Evolutionary conservation across 75 land plant genomes (phyloP), one percentile per base, ranked within the genome.

Genomic region (Chamaecyparis obtusa): DNA sequence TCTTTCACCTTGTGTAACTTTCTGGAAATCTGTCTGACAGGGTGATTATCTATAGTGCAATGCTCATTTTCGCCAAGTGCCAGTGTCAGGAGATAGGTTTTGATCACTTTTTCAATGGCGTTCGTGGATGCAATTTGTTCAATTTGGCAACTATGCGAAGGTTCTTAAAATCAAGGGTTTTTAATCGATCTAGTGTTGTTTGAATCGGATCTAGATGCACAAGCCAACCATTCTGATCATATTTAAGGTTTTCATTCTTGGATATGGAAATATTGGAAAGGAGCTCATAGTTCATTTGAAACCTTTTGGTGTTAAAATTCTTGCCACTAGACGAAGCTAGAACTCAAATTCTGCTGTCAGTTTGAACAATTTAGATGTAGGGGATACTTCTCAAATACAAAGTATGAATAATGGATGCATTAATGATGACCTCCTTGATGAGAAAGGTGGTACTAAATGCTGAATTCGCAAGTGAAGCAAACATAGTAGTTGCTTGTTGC

Each of bases 161-260:
- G n/a, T n/a, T n/a, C n/a, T n/a, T n/a, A n/a, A n/a, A n/a, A n/a
- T n/a, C n/a, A n/a, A n/a, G n/a, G n/a, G n/a, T n/a, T n/a, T n/a
- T n/a, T n/a, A n/a, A n/a, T n/a, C n/a, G n/a, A n/a, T n/a, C n/a
- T n/a, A n/a, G n/a, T n/a, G n/a, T n/a, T n/a, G n/a, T n/a, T n/a
- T n/a, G n/a, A n/a, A n/a, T n/a, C n/a, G n/a, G n/a, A n/a, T n/a
- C n/a, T n/a, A n/a, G n/a, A n/a, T n/a, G n/a, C n/a, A n/a, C n/a
- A n/a, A n/a, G n/a, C n/a, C n/a, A n/a, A n/a, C n/a, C n/a, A n/a
- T n/a, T n/a, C n/a, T n/a, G n/a, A n/a, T n/a, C n/a, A n/a, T n/a
- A n/a, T n/a, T n/a, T n/a, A n/a, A 97, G 99, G 98, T 97, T 49
- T 89, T 95, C 30, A 97, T 97, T 83, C 1, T 97, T 87, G 99